phyloP scores from a whole-genome alignment of 2,329 filamentous ascomycete genomes.

The Dothistroma septosporum region DNA sequence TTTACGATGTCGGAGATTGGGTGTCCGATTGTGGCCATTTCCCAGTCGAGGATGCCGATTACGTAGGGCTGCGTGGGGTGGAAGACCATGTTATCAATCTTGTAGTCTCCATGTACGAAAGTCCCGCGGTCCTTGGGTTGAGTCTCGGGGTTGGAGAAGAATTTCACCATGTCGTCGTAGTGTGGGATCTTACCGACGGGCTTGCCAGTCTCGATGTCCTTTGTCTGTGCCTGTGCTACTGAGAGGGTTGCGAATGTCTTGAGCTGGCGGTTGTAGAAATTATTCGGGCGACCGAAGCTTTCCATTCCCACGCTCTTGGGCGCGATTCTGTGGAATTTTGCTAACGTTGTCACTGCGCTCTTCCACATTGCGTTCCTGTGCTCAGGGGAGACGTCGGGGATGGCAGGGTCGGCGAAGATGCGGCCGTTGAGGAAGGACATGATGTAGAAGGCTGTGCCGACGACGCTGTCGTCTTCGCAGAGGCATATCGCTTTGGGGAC shows the following conservation, averaged over 20 bases:
- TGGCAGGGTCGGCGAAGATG: conserved; percentile 83
- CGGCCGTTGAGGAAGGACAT: conserved; percentile 95
- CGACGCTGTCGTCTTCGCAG: conserved; percentile 73
- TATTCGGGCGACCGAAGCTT: conserved; percentile 65
- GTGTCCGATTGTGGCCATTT: conserved; percentile 97
- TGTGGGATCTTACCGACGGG: conserved; percentile 79
- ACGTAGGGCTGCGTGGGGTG: conserved; percentile 83
- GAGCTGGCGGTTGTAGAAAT: conserved; percentile 84
- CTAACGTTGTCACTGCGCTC: conserved; percentile 76
- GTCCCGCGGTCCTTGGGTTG: conserved; percentile 75
- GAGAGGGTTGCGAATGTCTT: conserved; percentile 77
- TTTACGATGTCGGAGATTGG: conserved; percentile 88
- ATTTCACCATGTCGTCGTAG: conserved; percentile 72
- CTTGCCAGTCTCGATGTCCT: conserved; percentile 71
- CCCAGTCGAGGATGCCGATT: conserved; percentile 94
- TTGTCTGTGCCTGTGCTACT: conserved; percentile 67
- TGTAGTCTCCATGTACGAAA: conserved; percentile 93
- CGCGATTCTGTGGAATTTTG: conserved; percentile 74
- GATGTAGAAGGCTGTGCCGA: conserved; percentile 93
- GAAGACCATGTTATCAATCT: conserved; percentile 66
- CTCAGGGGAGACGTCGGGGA: conserved; percentile 65
- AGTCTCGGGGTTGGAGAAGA: conserved; percentile 64
- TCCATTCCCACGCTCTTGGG: conserved; percentile 63
- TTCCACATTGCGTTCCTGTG: conserved; percentile 81
- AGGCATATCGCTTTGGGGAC: conserved; percentile 79